Conservation (phyloP, 2,329 filamentous ascomycete species). For the Paecilomyces sp. region DNA sequence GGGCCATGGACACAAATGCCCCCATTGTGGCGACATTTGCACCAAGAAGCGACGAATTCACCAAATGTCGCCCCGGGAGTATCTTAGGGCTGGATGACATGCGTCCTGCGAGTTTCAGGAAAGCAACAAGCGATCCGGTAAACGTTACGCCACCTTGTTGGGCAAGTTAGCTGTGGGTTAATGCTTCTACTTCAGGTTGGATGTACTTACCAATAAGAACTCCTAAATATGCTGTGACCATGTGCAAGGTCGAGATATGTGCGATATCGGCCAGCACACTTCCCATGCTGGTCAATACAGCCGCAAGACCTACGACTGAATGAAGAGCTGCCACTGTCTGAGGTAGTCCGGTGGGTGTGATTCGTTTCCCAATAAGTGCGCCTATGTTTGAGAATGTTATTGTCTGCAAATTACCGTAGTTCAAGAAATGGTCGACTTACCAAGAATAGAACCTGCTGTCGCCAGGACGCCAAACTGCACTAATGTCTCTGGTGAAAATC, state of each 20-base stretch:
- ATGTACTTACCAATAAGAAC: constrained; percentile 61
- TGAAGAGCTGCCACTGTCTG: constrained; percentile 86
- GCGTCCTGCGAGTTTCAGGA: constrained; percentile 74
- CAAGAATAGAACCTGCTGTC: constrained; percentile 60
- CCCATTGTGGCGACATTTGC: constrained; percentile 78
- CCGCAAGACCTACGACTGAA: constrained; percentile 82
- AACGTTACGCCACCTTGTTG: constrained; percentile 68
- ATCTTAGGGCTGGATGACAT: constrained; percentile 72
- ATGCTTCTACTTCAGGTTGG: neutral
- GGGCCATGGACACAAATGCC: constrained; percentile 73
- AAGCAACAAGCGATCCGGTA: constrained; percentile 83
- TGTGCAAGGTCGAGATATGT: constrained; percentile 67
- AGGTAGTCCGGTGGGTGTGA: constrained; percentile 79
- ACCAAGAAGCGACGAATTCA: constrained; percentile 69
- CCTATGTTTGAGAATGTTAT: constrained; percentile 33
- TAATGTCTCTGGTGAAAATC: constrained; percentile 71
- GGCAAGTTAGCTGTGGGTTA: neutral
- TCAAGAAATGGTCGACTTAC: constrained; percentile 21
- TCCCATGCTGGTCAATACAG: constrained; percentile 80
- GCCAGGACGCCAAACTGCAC: constrained; percentile 74
- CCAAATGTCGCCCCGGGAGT: constrained; percentile 65
- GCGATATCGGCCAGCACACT: constrained; percentile 70
- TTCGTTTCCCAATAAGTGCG: constrained; percentile 72
- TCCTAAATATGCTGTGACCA: constrained; percentile 79
- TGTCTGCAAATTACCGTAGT: neutral